phyloP scores from a whole-genome alignment of 495 filamentous ascomycete genomes.

The Barbatosphaeria neglecta region DNA sequence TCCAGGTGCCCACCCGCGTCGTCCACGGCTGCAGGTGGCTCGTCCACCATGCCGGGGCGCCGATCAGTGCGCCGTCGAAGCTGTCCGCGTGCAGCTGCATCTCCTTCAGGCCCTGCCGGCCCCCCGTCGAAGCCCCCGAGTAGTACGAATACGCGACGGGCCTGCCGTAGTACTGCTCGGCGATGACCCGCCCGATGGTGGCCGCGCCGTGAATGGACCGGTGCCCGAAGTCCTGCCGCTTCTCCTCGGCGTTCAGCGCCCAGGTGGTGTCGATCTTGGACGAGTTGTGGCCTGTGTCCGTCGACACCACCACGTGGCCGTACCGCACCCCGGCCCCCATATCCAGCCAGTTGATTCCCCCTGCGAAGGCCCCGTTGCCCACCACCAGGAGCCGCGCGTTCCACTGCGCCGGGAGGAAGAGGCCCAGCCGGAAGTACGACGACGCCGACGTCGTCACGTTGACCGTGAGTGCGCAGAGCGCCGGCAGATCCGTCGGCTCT shows the following conservation, averaged over 20 bases:
- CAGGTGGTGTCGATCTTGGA: conserved; percentile 18
- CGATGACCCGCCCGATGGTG: conserved; percentile 24
- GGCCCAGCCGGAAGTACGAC: conserved; percentile 34
- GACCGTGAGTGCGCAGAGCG: conserved; percentile 36
- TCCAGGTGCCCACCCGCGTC: conserved; percentile 19
- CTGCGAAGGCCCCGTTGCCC: conserved; percentile 36
- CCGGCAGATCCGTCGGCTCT: conserved; percentile 32
- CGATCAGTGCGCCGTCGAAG: conserved; percentile 55
- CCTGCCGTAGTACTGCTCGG: conserved; percentile 28
- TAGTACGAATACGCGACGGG: conserved; percentile 38
- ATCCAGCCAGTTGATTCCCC: conserved; percentile 39
- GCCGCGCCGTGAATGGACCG: conserved; percentile 26
- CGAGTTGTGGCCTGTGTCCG: conserved; percentile 32
- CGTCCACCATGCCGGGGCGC: conserved; percentile 42
- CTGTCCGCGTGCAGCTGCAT: conserved; percentile 33
- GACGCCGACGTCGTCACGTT: conserved; percentile 29
- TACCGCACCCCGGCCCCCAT: conserved; percentile 24
- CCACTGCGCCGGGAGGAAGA: conserved; percentile 40
- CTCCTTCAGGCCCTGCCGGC: conserved; percentile 41
- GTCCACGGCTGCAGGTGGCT: conserved; percentile 36
- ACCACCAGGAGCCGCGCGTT: conserved; percentile 29
- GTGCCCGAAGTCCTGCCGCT: conserved; percentile 15
- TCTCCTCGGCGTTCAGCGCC: conserved; percentile 21
- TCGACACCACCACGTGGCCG: conserved; percentile 32
- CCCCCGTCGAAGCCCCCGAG: conserved; percentile 43